Base-by-base conservation (phyloP, 768 basidiomycete genomes). In the Mrakia blollopis region DNA sequence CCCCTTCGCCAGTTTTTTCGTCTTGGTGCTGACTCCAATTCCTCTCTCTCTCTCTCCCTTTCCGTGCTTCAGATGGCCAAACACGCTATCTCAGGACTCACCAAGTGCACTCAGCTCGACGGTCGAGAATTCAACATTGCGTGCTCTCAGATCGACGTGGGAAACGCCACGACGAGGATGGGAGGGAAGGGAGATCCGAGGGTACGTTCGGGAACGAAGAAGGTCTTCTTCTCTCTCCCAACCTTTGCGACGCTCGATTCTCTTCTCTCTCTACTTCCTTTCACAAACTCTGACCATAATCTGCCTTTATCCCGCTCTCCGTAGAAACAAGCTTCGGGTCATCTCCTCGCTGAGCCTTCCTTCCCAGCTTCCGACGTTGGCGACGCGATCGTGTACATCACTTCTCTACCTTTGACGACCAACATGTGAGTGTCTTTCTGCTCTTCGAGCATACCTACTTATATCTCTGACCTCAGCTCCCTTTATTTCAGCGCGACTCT, bases 131-230 rank as follows among this genome's bases (percentile, higher is more conserved):
- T 88, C 82, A 86, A 88, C 80, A 93, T 95, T 73, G 88, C 91
- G 3, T 89, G 88, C 80, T 91, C 90, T 1, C 92, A 94, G 81
- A 91, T 94, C 68, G 92, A 94, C 82, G 91, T 94, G 63, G 92
- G 92, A 89, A 75, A 75, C 68, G 74, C 74, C 7, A 35, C 50
- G 28, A 75, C 74, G 0, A 32, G 52, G 35, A 65, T 75, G 30
- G 74, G 74, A 32, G 67, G 67, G n/a, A 69, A 32, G n/a, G n/a
- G 18, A 18, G 54, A 30, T 8, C 76, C 60, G 35, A 77, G 72
- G 69, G 71, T 63, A 2, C 25, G 61, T 9, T n/a, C n/a, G n/a
- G n/a, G n/a, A n/a, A 0, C 14, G 10, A 18, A n/a, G 25, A 54
- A 10, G 0, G 0, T 28, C 28, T 57, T 1, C 41, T 9, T 28